Evolutionary conservation across 1,284 basidiomycete species (phyloP), one percentile per base, ranked within the genome.

Genomic region (Sutorius eximius): DNA sequence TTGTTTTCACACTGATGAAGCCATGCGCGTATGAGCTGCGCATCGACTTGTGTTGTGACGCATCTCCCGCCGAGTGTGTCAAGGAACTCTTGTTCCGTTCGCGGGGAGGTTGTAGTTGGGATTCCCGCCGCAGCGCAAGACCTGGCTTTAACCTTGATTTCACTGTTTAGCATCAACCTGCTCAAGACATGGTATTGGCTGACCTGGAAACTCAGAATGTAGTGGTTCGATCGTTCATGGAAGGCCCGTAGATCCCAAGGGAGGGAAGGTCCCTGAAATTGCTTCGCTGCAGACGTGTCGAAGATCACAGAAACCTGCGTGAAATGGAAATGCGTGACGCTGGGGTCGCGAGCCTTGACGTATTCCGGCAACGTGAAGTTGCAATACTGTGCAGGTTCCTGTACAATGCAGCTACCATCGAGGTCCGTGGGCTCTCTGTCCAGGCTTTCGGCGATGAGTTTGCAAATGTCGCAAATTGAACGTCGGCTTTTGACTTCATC

Each of bases 301-400:
- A 58, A 57, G 1, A 55, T 38, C 3, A 65, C 43, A 3, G 16
- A 13, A 13, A 41, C 5, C n/a, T 61, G 37, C 4, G 61, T 54
- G 27, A 63, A 18, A 52, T 65, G 63, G 48, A 58, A 57, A 49
- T 65, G 63, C 0, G 60, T 52, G 37, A 51, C 13, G 8, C 13
- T 48, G 4, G 56, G 45, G 40, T 63, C 62, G 10, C 12, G 42
- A 18, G 34, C 30, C 27, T 41, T 0, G 40, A 61, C 30, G 15
- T 24, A 12, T 8, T 0, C 15, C 2, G 61, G 63, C 3, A 63
- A 46, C 32, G 12, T 10, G 49, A 62, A 61, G 5, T 3, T 46
- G 43, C 63, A 54, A 36, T 46, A 61, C 29, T 52, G 6, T 6
- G 9, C 36, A 15, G 6, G n/a, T 34, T 61, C 49, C n/a, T 0